Evolutionary conservation across 2,329 filamentous ascomycete species (phyloP).

Genomic region (Penicillium sp.): DNA sequence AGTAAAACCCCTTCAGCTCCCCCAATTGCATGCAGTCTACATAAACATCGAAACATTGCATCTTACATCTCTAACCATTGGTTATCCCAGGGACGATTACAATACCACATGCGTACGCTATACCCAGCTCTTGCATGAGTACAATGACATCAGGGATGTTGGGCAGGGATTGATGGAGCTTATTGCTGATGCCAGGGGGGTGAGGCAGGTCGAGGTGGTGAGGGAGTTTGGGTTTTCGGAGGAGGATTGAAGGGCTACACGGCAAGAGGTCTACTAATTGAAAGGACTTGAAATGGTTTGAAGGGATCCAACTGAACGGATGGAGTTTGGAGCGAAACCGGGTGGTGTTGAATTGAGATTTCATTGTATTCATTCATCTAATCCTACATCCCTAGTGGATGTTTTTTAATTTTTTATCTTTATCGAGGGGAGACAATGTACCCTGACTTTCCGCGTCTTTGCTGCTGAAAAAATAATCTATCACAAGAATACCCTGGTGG

Average conservation of each 20-base stretch:
- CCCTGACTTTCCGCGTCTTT: neutral
- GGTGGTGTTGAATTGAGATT: neutral
- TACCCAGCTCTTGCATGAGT: slow-evolving; percentile 63
- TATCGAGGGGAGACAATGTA: neutral
- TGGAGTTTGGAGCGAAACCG: neutral
- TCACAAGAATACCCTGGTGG: neutral
- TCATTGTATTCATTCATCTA: slow-evolving; percentile 7
- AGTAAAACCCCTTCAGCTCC: slow-evolving; percentile 22
- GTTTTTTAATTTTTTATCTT: neutral
- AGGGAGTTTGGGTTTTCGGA: slow-evolving; percentile 39
- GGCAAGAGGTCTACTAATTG: neutral
- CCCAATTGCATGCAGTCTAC: neutral
- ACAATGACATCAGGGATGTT: slow-evolving; percentile 69
- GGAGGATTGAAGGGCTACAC: slow-evolving; percentile 26
- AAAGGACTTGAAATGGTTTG: neutral
- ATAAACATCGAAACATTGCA: neutral
- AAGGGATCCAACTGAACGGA: neutral
- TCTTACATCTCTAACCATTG: neutral
- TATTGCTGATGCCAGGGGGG: slow-evolving; percentile 62
- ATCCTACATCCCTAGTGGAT: neutral
- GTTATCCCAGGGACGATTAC: slow-evolving; percentile 37
- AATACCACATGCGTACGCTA: slow-evolving; percentile 58
- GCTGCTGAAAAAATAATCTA: neutral
- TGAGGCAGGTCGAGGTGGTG: slow-evolving; percentile 47
- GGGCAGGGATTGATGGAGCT: slow-evolving; percentile 64